Evolutionary conservation across 1,284 basidiomycete species (phyloP).

Genomic region (Apiotrichum montevideense): DNA sequence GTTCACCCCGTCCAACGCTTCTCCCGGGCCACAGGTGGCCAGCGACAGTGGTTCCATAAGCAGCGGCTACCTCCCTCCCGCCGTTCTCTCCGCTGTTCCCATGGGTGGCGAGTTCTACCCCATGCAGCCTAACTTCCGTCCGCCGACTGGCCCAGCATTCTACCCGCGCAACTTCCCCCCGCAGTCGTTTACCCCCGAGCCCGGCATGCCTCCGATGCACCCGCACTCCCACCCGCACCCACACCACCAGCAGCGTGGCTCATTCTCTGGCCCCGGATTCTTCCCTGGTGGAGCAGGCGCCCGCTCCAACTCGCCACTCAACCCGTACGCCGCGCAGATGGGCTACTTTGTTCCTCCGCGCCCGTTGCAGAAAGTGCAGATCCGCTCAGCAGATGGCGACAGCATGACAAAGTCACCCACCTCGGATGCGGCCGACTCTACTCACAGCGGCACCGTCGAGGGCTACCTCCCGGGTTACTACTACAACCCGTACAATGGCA

Average conservation of each 20-base stretch:
- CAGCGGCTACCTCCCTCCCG: constrained; percentile 13
- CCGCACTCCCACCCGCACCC: constrained; percentile 1
- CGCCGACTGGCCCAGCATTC: not conserved
- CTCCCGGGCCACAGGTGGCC: constrained; percentile 12
- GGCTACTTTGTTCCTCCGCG: constrained; percentile 32
- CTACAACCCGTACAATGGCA: constrained; percentile 30
- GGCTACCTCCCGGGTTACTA: constrained; percentile 7
- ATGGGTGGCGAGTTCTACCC: constrained; percentile 64
- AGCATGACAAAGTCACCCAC: constrained; percentile 7
- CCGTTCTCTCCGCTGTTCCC: not conserved
- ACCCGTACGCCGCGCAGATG: constrained; percentile 19
- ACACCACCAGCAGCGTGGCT: not conserved
- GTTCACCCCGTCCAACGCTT: constrained; percentile 16
- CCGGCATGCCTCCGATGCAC: constrained; percentile 1
- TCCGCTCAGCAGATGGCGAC: constrained; percentile 18
- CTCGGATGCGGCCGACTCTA: constrained; percentile 8
- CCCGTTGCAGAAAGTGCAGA: constrained; percentile 25
- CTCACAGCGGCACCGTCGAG: constrained; percentile 1
- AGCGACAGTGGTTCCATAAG: constrained; percentile 33
- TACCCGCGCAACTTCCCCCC: constrained; percentile 9
- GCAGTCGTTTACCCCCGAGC: constrained; percentile 15
- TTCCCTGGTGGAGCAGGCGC: not conserved
- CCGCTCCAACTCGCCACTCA: constrained; percentile 23
- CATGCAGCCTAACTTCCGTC: constrained; percentile 50
- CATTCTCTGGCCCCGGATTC: constrained; percentile 20